Evolutionary conservation across 2,329 filamentous ascomycete species (phyloP).

Genomic region (Neocucurbitaria cava): DNA sequence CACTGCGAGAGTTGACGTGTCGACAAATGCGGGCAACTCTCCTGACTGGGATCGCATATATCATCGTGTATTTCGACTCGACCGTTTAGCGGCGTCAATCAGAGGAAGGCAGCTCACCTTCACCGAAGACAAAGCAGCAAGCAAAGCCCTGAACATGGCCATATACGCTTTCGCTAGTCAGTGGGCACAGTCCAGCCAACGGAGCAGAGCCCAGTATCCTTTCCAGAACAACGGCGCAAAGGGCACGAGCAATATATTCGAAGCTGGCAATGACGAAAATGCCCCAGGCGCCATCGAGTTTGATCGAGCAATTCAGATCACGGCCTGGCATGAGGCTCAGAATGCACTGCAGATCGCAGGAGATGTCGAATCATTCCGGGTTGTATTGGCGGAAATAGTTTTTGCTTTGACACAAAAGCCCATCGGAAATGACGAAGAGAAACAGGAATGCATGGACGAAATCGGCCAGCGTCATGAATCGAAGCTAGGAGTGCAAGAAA

Average conservation of each 20-base stretch:
- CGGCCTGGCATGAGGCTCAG: conserved; percentile 53
- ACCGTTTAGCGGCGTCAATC: conserved; percentile 52
- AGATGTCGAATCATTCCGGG: conserved; percentile 54
- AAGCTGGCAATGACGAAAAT: conserved; percentile 3
- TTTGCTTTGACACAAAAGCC: conserved; percentile 56
- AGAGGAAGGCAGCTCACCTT: conserved; percentile 52
- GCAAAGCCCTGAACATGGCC: conserved; percentile 56
- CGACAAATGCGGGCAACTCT: conserved; percentile 41
- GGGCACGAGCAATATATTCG: conserved; percentile 14
- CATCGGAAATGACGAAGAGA: conserved; percentile 24
- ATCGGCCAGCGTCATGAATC: not conserved
- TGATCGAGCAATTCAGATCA: conserved; percentile 48
- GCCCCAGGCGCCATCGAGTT: conserved; percentile 26
- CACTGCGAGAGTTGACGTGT: conserved; percentile 38
- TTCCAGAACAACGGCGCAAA: conserved; percentile 24
- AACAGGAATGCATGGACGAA: not conserved
- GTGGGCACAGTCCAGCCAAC: conserved; percentile 49
- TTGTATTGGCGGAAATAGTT: conserved; percentile 55
- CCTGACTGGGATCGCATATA: conserved; percentile 61
- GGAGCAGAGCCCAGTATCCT: conserved; percentile 38
- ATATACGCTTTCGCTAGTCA: conserved; percentile 63
- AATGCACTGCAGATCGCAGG: conserved; percentile 47
- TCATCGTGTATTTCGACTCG: conserved; percentile 57
- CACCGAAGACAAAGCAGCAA: conserved; percentile 54
- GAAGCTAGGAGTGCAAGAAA: not conserved